Evolutionary conservation across 2,329 filamentous ascomycete genomes (phyloP), one percentile per base, ranked within the genome.

Genomic region (Cladosporium sp.): DNA sequence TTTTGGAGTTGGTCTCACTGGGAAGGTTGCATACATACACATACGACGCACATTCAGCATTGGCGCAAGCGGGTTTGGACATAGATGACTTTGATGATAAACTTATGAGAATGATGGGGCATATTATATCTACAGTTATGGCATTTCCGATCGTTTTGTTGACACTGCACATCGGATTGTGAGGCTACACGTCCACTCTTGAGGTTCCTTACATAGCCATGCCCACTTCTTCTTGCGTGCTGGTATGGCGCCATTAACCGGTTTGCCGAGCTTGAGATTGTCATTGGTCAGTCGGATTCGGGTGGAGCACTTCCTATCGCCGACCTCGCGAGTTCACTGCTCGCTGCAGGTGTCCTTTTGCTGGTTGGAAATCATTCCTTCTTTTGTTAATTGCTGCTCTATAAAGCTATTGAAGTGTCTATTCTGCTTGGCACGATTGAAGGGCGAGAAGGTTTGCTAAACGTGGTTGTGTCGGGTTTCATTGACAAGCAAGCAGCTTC

Each of bases 261-360:
- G 30, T n/a, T 55, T 55, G 52, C 52, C 52, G 52, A 55, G 28
- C 28, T 21, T 2, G 30, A 24, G 18, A 5, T 5, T 21, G 3
- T 55, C 21, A 41, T 58, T 58, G 55, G 55, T 2, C 34, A 14
- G 34, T 18, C 55, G 34, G 30, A 55, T 21, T 32, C 8, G 6
- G 21, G 55, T 58, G 55, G 55, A 58, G 34, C 21, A 58, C 34
- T 8, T 28, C 55, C 12, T 34, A 58, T 36, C 55, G 55, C 55
- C 55, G 55, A 58, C 32, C n/a, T 58, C 32, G 55, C 55, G 32
- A 58, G 52, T 34, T 54, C 15, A 32, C 12, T 34, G 11, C 34
- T 36, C 14, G 34, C 12, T 32, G 14, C 18, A 15, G 28, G 18
- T 55, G 52, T 34, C 30, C 52, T 34, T 34, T 58, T 54, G 49